Evolutionary conservation across 306 rosid genomes (phyloP), one percentile per base, ranked within the genome.

Genomic region (Coriaria nepalensis): DNA sequence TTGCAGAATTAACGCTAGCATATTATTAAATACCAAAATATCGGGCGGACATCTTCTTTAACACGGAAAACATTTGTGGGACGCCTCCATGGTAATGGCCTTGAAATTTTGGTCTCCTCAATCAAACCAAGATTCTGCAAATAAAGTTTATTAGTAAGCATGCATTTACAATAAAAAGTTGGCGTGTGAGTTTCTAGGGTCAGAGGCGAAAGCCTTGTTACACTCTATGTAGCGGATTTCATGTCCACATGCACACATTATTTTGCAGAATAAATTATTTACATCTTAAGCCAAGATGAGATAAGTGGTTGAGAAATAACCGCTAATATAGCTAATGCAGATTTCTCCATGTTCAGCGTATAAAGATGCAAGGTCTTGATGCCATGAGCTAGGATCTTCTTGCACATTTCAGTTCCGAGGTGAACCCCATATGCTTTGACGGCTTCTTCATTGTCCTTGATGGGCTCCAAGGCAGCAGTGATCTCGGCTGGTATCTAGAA

Each of bases 401-500:
- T 80, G 83, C 96, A 88, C 94, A 74, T 88, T 63, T 88, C 96
- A 47, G 94, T 83, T 66, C 94, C 96, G 47, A 78, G 86, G 70
- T 83, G 88, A 74, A 88, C 64, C 64, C 96, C 96, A 64, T 80
- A 88, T 48, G 88, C 13, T 71, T 73, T 88, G 51, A 88, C 94
- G 66, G 96, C 96, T 74, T 88, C 96, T 69, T 88, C 96, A 57
- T 88, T 88, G 71, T 88, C 96, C 75, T 80, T 83, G 74, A 88
- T 80, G 53, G 86, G 93, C 73, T 88, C 93, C 73, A 88, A 72
- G 60, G 94, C 96, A 45, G 93, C 83, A 49, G 54, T 61, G 49
- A 88, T 50, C 34, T 88, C 86, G 53, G 78, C 78, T 4, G 96
- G 96, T 69, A 88, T 64, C 96, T 88, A 61, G 55, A 77, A 49